Evolutionary conservation across 176 grass and related monocot genomes (phyloP).

Genomic region (Echinochloa phyllopogon): DNA sequence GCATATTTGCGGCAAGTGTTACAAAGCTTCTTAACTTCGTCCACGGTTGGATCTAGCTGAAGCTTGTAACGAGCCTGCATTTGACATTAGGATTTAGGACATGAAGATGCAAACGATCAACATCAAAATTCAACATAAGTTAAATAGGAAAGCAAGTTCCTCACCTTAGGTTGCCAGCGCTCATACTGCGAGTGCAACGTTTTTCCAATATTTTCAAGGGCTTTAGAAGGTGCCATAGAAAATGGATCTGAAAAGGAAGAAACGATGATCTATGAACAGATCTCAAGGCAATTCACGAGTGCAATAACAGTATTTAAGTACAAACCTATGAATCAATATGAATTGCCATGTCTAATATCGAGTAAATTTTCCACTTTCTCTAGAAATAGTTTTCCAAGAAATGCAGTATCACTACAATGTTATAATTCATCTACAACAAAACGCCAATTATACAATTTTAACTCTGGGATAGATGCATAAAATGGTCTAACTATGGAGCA

Average conservation of each 20-base stretch:
- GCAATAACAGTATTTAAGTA: not conserved
- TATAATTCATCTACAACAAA: not conserved
- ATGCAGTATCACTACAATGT: not conserved
- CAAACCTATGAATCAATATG: constrained; percentile 18
- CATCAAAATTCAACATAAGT: constrained; percentile 9
- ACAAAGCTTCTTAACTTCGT: constrained; percentile 99
- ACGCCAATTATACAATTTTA: not conserved
- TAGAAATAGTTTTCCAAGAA: not conserved
- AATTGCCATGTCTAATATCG: not conserved
- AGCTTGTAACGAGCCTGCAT: constrained; percentile 87
- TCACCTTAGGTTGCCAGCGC: constrained; percentile 93
- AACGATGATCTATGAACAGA: constrained; percentile 38
- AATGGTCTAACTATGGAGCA: not conserved
- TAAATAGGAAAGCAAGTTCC: not conserved
- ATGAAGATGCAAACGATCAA: constrained; percentile 39
- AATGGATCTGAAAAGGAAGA: constrained; percentile 76
- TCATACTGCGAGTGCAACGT: constrained; percentile 95
- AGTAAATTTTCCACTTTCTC: not conserved
- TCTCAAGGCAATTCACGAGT: constrained; percentile 8
- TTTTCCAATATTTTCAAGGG: constrained; percentile 96
- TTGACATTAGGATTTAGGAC: not conserved
- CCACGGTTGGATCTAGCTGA: constrained; percentile 91
- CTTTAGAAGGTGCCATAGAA: constrained; percentile 90
- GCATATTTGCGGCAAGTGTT: constrained; percentile 96
- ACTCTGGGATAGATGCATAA: not conserved